phyloP scores from a whole-genome alignment of 2,329 filamentous ascomycete genomes.

The Simplicillium aogashimaense region DNA sequence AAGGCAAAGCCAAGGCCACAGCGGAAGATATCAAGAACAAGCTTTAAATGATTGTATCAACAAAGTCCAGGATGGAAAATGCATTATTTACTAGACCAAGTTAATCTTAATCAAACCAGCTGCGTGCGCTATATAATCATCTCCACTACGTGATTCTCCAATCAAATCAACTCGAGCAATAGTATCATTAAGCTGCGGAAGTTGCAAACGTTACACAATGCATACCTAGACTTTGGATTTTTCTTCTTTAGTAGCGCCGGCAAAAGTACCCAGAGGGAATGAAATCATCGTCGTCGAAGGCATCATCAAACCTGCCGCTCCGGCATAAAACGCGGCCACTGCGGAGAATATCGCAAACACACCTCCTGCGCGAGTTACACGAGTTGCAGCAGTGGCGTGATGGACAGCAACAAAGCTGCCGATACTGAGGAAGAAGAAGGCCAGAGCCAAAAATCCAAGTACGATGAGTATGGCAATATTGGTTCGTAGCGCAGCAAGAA shows the following conservation, averaged over 20 bases:
- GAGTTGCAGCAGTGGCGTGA: constrained; percentile 25
- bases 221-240: background rate
- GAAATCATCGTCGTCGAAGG: constrained; percentile 28
- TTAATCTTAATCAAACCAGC: background rate
- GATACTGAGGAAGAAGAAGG: constrained; percentile 49
- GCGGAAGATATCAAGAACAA: constrained; percentile 28
- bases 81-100: background rate
- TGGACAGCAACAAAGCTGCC: constrained; percentile 38
- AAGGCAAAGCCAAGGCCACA: constrained; percentile 31
- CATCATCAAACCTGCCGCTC: constrained; percentile 28
- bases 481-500: constrained; percentile 45
- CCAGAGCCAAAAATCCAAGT: constrained; percentile 47
- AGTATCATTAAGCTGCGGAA: too few relatives aligned
- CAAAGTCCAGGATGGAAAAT: background rate
- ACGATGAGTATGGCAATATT: constrained; percentile 48
- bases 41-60: constrained; percentile 9
- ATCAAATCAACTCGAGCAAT: background rate
- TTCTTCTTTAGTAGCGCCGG: background rate
- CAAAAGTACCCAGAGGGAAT: constrained; percentile 28
- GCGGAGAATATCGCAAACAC: constrained; percentile 26
- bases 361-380: constrained; percentile 31
- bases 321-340: constrained; percentile 27
- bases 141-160: too few relatives aligned
- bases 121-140: too few relatives aligned
- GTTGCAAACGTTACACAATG: too few relatives aligned